These are phyloP conservation scores for Fusarium pseudoanthophilum DNA, from an alignment of 2,329 filamentous ascomycete species.

Conservation along the genomic window DNA sequence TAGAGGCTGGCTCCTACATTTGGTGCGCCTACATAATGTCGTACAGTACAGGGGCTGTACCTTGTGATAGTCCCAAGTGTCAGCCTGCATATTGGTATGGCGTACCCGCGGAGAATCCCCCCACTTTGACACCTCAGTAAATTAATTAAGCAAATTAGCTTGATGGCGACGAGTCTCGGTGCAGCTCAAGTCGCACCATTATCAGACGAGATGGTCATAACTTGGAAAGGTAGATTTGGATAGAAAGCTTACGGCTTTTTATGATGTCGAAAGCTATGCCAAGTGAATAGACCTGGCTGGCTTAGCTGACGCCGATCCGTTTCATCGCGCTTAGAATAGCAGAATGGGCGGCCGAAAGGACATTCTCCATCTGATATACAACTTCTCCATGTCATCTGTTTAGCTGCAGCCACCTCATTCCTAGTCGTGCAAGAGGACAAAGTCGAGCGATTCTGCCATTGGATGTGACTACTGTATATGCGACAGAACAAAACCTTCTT, in stretches of 20 bases:
- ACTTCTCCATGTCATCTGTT: not conserved
- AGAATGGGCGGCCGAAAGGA: accelerated
- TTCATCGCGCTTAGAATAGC: not conserved
- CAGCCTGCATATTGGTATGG: too few relatives aligned
- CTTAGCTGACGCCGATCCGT: accelerated
- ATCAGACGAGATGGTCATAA: accelerated
- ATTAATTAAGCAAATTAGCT: too few relatives aligned
- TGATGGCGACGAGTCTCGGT: too few relatives aligned
- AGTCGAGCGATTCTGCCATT: accelerated
- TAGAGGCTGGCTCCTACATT: too few relatives aligned
- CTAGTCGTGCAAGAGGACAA: accelerated
- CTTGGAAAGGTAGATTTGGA: accelerated
- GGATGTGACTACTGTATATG: accelerated
- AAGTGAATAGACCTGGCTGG: not conserved
- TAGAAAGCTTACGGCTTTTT: not conserved
- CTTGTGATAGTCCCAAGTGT: too few relatives aligned
- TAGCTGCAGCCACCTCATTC: not conserved
- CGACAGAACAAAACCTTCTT: not conserved
- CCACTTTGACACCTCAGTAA: too few relatives aligned
- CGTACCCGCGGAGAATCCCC: too few relatives aligned
- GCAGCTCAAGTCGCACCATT: too few relatives aligned
- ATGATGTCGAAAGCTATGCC: too few relatives aligned
- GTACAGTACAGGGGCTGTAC: too few relatives aligned
- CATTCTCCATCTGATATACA: too few relatives aligned
- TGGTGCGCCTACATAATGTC: too few relatives aligned